Evolutionary conservation across 805 yeast genomes (phyloP), one percentile per base, ranked within the genome.

Genomic region (Yamadazyma olivae): DNA sequence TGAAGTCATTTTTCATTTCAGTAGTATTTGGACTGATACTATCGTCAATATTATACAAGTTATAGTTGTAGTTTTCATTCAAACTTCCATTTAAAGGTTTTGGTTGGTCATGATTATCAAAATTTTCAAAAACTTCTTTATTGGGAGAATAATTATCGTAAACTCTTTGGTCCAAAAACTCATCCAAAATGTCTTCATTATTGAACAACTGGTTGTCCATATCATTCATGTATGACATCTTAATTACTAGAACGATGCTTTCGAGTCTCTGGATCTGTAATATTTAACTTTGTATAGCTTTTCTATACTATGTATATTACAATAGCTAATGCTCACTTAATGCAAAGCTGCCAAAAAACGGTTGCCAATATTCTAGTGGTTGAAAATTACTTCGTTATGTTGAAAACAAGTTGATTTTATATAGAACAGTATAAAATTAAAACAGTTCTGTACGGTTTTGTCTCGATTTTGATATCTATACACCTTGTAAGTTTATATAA

Each of bases 131-230:
- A 6, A 27, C 19, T 3, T 37, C 36, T 17, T 41, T 23, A 54
- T 52, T 39, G 12, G 45, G 44, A 5, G 43, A 36, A 30, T 35
- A 26, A 36, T 23, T 33, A 26, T 73, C 77, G 41, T 71, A 74
- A 7, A 74, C 70, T 36, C 79, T 56, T 44, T 74, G 71, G 48
- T 75, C 79, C 35, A 75, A 57, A 37, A 75, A 75, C 49, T 79
- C 83, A 46, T 75, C 81, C 30, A 79, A 50, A 23, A 78, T 64
- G 41, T 78, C 82, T 16, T 66, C 71, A 24, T 67, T 68, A 13
- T 36, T 26, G n/a, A 14, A 33, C n/a, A 33, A 27, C 18, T 33
- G 12, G n/a, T 19, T 20, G 5, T 33, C 36, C 24, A 29, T 5
- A 6, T 29, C 32, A 29, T 29, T 18, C 13, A 29, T 20, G 17